Percentiles rank a stretch among this genome's conserved stretches.
Conservation (phyloP, 768 basidiomycete species). For the Lactifluus subvellereus region DNA sequence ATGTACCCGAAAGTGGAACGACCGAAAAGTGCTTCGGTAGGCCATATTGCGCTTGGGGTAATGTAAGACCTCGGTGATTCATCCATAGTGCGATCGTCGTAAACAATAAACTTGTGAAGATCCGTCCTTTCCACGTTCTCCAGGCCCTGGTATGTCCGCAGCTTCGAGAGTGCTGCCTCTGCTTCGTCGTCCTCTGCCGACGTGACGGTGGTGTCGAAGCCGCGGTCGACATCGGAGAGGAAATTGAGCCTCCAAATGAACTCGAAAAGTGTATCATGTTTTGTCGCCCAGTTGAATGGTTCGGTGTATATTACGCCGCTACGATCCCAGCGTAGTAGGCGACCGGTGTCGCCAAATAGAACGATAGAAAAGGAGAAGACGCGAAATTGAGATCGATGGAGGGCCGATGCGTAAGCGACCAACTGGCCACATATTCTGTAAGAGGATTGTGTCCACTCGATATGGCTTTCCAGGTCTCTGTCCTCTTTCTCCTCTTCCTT, state of each 20-base stretch:
- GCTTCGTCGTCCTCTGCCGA: not conserved
- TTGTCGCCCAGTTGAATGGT: not conserved
- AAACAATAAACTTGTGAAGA: not conserved
- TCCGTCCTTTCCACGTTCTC: not conserved
- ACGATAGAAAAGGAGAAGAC: slow-evolving; percentile 2
- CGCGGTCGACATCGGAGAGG: not conserved
- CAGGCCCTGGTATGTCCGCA: not conserved
- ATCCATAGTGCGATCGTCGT: not conserved
- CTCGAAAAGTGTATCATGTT: slow-evolving; percentile 1
- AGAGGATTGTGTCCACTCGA: not conserved
- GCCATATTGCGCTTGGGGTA: not conserved
- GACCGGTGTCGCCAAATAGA: not conserved
- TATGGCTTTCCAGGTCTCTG: not conserved
- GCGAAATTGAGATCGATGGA: slow-evolving; percentile 3
- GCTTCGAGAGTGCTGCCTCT: not conserved
- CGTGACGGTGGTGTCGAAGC: not conserved
- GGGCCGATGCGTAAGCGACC: not conserved
- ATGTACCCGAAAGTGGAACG: slow-evolving; percentile 2
- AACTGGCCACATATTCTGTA: slow-evolving; percentile 3
- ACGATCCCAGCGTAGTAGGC: slow-evolving; percentile 14
- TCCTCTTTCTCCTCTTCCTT: not conserved
- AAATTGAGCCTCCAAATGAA: slow-evolving; percentile 14
- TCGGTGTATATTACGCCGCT: slow-evolving; percentile 6
- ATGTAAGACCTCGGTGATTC: not conserved
- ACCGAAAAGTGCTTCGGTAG: not conserved